Evolutionary conservation across 352 stramenopile species (phyloP).

Genomic region (Phytophthora kernoviae): DNA sequence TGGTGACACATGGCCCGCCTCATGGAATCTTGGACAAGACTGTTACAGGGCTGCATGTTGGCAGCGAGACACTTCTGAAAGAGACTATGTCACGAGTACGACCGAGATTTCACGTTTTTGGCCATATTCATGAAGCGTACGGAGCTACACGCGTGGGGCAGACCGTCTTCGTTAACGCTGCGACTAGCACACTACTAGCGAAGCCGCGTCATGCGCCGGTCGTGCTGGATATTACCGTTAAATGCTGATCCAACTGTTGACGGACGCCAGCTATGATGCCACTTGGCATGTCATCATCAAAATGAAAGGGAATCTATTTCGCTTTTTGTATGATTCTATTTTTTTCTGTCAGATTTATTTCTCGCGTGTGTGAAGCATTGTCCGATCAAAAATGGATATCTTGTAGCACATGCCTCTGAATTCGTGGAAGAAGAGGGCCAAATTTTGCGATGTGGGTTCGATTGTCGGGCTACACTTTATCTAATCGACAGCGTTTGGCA

Average conservation of each 20-base stretch:
- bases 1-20: slow-evolving; percentile 91
- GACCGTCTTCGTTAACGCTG: slow-evolving; percentile 91
- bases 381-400: slow-evolving; percentile 19
- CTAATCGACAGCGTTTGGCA: slow-evolving; percentile 56
- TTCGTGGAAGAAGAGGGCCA: slow-evolving; percentile 3
- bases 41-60: slow-evolving; percentile 63
- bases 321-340: slow-evolving; percentile 4
- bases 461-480: slow-evolving; percentile 56
- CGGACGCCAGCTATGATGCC: not conserved
- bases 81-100: slow-evolving; percentile 81
- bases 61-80: slow-evolving; percentile 81
- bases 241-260: slow-evolving; percentile 34
- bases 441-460: slow-evolving; percentile 39
- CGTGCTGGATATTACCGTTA: slow-evolving; percentile 76
- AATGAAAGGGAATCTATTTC: too few species aligned
- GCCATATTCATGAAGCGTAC: slow-evolving; percentile 92
- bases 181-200: slow-evolving; percentile 71
- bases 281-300: not conserved
- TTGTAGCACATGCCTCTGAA: slow-evolving; percentile 1
- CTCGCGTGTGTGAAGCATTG: slow-evolving; percentile 1
- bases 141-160: slow-evolving; percentile 73
- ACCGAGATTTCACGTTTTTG: slow-evolving; percentile 90
- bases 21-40: slow-evolving; percentile 85
- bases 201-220: slow-evolving; percentile 66
- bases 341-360: not conserved